Evolutionary conservation across 2,329 filamentous ascomycete species (phyloP).

Genomic region (Colletotrichum trifolii): DNA sequence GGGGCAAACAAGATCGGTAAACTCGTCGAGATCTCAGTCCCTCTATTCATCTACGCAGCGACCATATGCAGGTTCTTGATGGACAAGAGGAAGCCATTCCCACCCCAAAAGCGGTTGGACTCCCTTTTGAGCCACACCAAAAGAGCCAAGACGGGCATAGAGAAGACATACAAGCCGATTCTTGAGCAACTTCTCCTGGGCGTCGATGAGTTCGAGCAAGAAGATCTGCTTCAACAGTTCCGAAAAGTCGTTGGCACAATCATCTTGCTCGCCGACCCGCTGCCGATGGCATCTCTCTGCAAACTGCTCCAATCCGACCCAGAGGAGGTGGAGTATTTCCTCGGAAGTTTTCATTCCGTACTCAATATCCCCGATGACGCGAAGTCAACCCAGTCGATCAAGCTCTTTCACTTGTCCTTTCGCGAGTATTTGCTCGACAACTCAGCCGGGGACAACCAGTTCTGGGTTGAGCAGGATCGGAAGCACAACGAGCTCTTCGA

Average conservation of each 20-base stretch:
- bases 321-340: not conserved
- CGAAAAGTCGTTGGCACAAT: constrained; percentile 28
- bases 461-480: not conserved
- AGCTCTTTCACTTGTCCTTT: constrained; percentile 10
- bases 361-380: not conserved
- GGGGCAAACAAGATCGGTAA: constrained; percentile 13
- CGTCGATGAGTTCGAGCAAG: not conserved
- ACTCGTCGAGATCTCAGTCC: constrained; percentile 41
- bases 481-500: not conserved
- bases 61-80: constrained; percentile 41
- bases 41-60: constrained; percentile 45
- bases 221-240: constrained; percentile 31
- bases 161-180: not conserved
- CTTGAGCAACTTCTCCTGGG: not conserved
- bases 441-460: not conserved
- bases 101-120: not conserved
- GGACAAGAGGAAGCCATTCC: not conserved
- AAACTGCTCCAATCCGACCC: not conserved
- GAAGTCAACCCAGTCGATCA: not conserved
- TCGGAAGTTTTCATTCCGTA: not conserved
- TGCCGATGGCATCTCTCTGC: constrained; percentile 2
- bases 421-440: constrained; percentile 11
- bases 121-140: not conserved
- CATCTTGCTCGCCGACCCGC: constrained; percentile 23
- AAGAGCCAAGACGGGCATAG: not conserved